Evolutionary conservation across 164 flowering plant genomes (phyloP).

Genomic region (Hamamelis virginiana): DNA sequence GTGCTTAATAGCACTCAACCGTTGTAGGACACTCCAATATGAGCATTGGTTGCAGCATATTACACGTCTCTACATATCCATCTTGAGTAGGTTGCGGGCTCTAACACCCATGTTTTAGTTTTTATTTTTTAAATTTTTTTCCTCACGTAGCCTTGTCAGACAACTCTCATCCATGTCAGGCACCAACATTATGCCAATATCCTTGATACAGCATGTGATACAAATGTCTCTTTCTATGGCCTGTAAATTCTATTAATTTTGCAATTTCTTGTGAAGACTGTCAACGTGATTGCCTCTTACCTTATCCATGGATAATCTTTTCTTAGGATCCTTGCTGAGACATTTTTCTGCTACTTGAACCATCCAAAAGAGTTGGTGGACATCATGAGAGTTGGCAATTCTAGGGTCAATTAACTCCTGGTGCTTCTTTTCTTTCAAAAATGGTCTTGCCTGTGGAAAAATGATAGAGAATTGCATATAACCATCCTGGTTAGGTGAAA

Average conservation of each 20-base stretch:
- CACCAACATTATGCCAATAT: background rate
- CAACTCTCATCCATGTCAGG: background rate
- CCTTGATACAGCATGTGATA: background rate
- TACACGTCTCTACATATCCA: background rate
- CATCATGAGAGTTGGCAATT: constrained; percentile 53
- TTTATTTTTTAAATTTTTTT: background rate
- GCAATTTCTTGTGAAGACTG: background rate
- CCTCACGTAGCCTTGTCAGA: too few relatives aligned
- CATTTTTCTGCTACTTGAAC: constrained; percentile 62
- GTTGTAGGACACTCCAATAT: background rate
- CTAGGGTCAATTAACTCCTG: constrained; percentile 57
- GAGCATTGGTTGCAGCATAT: background rate
- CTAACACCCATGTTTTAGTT: background rate
- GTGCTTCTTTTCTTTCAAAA: constrained; percentile 58
- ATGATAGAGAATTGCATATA: background rate
- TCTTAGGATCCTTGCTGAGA: constrained; percentile 50
- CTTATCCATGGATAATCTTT: constrained; percentile 50
- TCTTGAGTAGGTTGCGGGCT: background rate
- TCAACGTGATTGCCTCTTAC: constrained; percentile 23
- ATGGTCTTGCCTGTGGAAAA: constrained; percentile 65
- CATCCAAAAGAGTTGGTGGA: constrained; percentile 72
- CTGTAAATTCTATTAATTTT: too few relatives aligned
- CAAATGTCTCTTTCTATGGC: background rate
- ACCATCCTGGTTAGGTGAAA: too few relatives aligned
- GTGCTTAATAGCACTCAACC: background rate